Evolutionary conservation across 805 yeast genomes (phyloP), one percentile per base, ranked within the genome.

Genomic region (Saturnispora gosingensis): DNA sequence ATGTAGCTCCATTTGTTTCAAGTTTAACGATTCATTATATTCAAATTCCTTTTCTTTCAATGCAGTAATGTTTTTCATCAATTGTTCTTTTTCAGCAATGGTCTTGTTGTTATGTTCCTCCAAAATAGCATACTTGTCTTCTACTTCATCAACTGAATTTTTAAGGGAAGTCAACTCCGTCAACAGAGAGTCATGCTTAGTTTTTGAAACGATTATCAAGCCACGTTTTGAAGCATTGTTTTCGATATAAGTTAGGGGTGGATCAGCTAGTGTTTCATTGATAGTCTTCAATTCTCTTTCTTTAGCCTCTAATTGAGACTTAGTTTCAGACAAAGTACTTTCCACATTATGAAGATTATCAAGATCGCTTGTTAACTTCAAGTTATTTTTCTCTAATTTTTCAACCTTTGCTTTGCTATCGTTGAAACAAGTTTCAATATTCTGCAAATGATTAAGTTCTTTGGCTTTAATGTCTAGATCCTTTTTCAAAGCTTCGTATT

Each of bases 201-300:
- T 38, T 13, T 49, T 10, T 25, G 61, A 57, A 28, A 61, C 15
- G 5, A 56, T 45, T 11, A 58, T 55, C 20, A 52, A 49, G 9
- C 56, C 57, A 35, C 49, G 57, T 7, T 16, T n/a, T 16, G 40
- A 46, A 43, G 57, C 43, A 50, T 61, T 51, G 16, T 54, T 18
- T 53, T 54, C 54, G 35, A 60, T 35, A 50, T 59, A 55, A 36
- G 59, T 58, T 34, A 48, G 39, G 43, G 53, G 57, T 28, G 65
- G 61, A 9, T 51, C 52, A 22, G 57, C 54, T 18, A 44, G 24
- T 3, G 25, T 20, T 9, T 43, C 15, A 27, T 36, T 43, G 20
- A 32, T 36, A 10, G 6, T n/a, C 11, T 27, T 45, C 25, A 56
- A 20, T 30, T 55, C 56, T 13, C 13, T 32, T 24, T 53, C 50